Conservation (phyloP, 371 early-diverging fungal genomes). For the Apophysomyces trapeziformis region DNA sequence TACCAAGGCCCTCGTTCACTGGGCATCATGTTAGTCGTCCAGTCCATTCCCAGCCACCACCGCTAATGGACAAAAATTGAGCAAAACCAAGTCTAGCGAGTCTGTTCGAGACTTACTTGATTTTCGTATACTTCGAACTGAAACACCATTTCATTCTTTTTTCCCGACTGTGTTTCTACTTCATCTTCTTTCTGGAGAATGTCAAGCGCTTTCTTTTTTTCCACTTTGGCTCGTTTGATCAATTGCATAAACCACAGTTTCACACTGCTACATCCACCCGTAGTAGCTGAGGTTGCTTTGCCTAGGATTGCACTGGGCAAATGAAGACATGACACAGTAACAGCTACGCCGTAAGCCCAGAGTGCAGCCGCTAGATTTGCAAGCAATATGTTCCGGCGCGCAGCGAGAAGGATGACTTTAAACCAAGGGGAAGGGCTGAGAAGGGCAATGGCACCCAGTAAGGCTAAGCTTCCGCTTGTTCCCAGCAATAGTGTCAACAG, state of each 20-base stretch:
- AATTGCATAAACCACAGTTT: constrained; percentile 20
- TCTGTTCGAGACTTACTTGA: constrained; percentile 27
- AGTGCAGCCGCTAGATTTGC: constrained; percentile 24
- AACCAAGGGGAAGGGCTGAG: constrained; percentile 35
- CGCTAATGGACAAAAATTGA: constrained; percentile 19
- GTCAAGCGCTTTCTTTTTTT: constrained; percentile 30
- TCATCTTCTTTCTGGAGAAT: constrained; percentile 7
- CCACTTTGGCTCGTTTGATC: constrained; percentile 16
- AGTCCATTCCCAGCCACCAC: constrained; percentile 54
- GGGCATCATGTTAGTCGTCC: constrained; percentile 56
- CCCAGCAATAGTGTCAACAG: constrained; percentile 29
- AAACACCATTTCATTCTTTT: constrained; percentile 46
- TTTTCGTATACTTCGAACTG: constrained; percentile 55
- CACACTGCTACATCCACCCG: not conserved
- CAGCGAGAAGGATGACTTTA: constrained; percentile 16
- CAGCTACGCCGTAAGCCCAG: constrained; percentile 45
- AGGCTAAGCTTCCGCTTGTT: constrained; percentile 22
- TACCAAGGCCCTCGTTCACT: constrained; percentile 46
- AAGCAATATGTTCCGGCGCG: constrained; percentile 27
- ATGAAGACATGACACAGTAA: constrained; percentile 7
- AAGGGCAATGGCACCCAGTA: constrained; percentile 26
- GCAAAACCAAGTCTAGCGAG: not conserved
- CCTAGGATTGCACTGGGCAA: not conserved
- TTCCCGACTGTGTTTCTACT: constrained; percentile 13
- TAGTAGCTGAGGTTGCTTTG: constrained; percentile 8